phyloP scores from a whole-genome alignment of 2,329 filamentous ascomycete species.

The Neonectria magnoliae region DNA sequence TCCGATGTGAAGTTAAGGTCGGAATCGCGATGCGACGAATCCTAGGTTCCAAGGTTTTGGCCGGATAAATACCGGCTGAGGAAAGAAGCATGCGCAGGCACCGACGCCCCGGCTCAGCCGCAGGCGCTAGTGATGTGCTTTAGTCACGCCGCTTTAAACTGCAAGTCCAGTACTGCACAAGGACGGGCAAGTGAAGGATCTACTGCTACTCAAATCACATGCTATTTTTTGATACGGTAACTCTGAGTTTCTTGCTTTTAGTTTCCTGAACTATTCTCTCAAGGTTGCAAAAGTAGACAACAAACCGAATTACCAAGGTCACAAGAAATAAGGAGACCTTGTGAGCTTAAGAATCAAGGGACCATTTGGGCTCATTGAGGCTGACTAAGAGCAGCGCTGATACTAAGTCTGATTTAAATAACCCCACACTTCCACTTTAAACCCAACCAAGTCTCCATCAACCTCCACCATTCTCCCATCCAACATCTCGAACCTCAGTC shows the following conservation, averaged over 20 bases:
- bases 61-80: conserved; percentile 17
- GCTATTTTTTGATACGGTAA: too few species aligned
- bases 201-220: too few species aligned
- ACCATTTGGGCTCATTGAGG: background rate
- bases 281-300: background rate
- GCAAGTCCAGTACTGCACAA: background rate
- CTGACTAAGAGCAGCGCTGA: background rate
- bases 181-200: background rate
- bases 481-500: background rate
- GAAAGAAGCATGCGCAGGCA: background rate
- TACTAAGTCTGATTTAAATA: background rate
- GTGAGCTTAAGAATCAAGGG: background rate
- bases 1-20: background rate
- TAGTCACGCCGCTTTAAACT: background rate
- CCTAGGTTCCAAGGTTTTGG: background rate
- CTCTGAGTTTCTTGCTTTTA: too few species aligned
- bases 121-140: background rate
- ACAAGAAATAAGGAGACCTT: background rate
- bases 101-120: background rate
- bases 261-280: background rate
- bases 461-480: background rate
- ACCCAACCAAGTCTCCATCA: background rate
- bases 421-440: background rate
- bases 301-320: too few species aligned
- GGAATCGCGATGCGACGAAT: background rate